Evolutionary conservation across 164 flowering plant species (phyloP), one percentile per base, ranked within the genome.

Genomic region (Magnolia sinica): DNA sequence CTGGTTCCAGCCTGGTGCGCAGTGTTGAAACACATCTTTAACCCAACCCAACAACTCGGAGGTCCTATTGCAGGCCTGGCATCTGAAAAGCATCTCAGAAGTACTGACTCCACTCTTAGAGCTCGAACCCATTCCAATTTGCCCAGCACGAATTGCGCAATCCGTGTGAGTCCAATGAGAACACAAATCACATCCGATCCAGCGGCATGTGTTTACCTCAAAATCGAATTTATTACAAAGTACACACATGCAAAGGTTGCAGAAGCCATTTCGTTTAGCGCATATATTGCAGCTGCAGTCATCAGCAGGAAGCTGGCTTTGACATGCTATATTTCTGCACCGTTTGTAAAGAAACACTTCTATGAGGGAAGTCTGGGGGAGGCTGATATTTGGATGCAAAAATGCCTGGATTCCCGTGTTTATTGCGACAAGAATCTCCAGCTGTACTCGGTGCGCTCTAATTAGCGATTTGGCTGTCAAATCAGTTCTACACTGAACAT

Each of bases 141-240:
- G 91, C 67, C 96, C 96, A 80, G 91, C 90, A 59, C 91, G 93
- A 73, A 91, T 91, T n/a, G 99, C 99, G 81, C 99, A 96, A 75
- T 94, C 99, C 0, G 98, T 96, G 81, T 96, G 99, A 58, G 98
- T 92, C 99, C 99, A 96, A 75, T 96, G 99, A 70, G 95, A 92
- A 79, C 99, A 96, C 75, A 85, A 71, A 79, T 96, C 98, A 80
- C 99, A 96, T 74, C 99, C 99, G 75, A 96, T 86, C 99, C 99
- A 96, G 0, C 97, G 91, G 80, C 97, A 96, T 2, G 99, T 94
- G 80, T 96, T 94, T 78, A 96, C 98, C 83, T 93, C 98, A 81
- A 94, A 96, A 81, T 94, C 98, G 81, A 96, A 94, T 85, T 92
- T 96, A 88, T 83, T 92, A 75, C 99, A 96, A 50, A 96, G 91